Evolutionary conservation across 2,329 filamentous ascomycete species (phyloP).

Genomic region (Penicillium frequentans): DNA sequence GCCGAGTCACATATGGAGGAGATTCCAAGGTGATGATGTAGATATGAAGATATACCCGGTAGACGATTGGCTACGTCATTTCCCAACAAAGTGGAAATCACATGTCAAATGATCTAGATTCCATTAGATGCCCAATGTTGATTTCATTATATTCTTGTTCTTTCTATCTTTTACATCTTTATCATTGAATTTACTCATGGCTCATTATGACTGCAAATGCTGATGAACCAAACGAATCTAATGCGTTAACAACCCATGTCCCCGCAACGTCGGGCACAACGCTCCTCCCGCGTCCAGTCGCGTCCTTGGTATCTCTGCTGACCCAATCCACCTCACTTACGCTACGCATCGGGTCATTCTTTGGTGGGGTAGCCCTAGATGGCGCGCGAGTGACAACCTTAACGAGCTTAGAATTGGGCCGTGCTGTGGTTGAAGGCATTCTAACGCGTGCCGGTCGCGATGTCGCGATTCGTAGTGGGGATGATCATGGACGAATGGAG

Average conservation of each 20-base stretch:
- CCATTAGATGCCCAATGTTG: background rate
- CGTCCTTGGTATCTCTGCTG: constrained; percentile 45
- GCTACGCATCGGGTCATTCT: constrained; percentile 44
- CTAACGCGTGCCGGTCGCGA: constrained; percentile 46
- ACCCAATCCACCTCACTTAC: constrained; percentile 48
- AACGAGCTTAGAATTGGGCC: constrained; percentile 46
- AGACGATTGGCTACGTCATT: constrained; percentile 8
- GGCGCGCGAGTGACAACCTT: constrained; percentile 46
- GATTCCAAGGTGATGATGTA: constrained; percentile 33
- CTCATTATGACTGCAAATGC: constrained; percentile 13
- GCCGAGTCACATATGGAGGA: background rate
- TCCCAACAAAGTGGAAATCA: constrained; percentile 15
- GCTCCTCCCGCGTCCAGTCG: constrained; percentile 45
- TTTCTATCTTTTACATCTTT: background rate
- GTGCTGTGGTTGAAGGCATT: constrained; percentile 46
- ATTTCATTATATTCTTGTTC: background rate
- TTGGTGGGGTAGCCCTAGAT: constrained; percentile 46
- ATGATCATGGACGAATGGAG: constrained; percentile 44
- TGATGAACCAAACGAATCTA: background rate
- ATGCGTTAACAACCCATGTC: constrained; percentile 17
- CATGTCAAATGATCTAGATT: constrained; percentile 6
- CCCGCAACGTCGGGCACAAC: constrained; percentile 34
- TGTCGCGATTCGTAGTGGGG: constrained; percentile 47
- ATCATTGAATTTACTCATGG: constrained; percentile 3
- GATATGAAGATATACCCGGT: background rate